Evolutionary conservation across 257 asterid genomes (phyloP).

Genomic region (Catharanthus roseus): DNA sequence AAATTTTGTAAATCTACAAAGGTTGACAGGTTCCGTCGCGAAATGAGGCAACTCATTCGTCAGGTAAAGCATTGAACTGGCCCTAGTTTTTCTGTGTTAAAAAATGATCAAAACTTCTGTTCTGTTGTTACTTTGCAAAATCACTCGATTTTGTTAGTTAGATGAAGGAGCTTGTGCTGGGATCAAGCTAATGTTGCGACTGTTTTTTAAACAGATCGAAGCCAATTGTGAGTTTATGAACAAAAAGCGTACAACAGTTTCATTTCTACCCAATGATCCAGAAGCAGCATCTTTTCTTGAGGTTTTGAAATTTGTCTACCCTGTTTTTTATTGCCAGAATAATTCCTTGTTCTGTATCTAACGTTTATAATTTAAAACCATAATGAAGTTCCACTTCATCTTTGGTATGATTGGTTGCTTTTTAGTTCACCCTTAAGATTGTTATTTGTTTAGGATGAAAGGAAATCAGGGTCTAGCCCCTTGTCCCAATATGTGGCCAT

Average conservation of each 20-base stretch:
- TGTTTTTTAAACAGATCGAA: constrained; percentile 52
- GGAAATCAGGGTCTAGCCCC: constrained; percentile 56
- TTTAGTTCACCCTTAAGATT: not conserved
- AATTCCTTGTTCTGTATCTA: not conserved
- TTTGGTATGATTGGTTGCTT: not conserved
- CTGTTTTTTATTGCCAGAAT: not conserved
- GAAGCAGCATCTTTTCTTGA: constrained; percentile 71
- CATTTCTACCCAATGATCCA: constrained; percentile 71
- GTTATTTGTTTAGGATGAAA: constrained; percentile 48
- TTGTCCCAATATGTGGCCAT: constrained; percentile 53
- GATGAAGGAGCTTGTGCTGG: constrained; percentile 9
- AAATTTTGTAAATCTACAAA: constrained; percentile 77
- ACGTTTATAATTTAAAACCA: not conserved
- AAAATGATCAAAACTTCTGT: not conserved
- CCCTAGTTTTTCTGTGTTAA: not conserved
- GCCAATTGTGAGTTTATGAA: constrained; percentile 68
- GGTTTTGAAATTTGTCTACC: constrained; percentile 40
- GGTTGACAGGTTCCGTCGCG: constrained; percentile 85
- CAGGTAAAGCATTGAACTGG: constrained; percentile 43
- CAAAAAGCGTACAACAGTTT: constrained; percentile 53
- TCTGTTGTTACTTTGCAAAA: not conserved
- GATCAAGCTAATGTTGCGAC: constrained; percentile 20
- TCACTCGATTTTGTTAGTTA: not conserved
- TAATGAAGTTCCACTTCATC: not conserved
- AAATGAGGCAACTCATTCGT: constrained; percentile 60